Base-by-base conservation (phyloP, 768 basidiomycete genomes). In the Lanmaoa rubissima region DNA sequence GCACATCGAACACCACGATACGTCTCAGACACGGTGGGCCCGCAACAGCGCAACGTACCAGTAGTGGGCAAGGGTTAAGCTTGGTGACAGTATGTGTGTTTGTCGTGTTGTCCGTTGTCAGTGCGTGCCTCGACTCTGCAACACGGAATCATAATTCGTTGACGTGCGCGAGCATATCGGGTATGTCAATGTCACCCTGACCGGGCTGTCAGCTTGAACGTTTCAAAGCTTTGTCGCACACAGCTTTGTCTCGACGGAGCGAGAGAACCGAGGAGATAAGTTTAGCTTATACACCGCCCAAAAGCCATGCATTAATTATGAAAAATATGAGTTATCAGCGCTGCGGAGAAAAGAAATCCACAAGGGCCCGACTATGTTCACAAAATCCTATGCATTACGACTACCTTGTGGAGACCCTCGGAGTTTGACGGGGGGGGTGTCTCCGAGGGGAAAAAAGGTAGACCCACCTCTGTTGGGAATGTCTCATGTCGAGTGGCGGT, bases 191-290 rank as follows among this genome's bases (percentile, higher is more conserved):
- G 55, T 54, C 60, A 58, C 3, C 9, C 21, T 24, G 21, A 24
- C 21, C 21, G 21, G 21, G 21, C 21, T 24, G 21, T 24, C 21
- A 24, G 21, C 21, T 48, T 48, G 43, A 19, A 39, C 17, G 65
- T 65, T 65, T 65, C 64, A 67, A 57, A n/a, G 46, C 11, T 17
- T 53, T 53, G 51, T 57, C 41, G 36, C 16, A 38, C 60, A 65
- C 54, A 63, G 64, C 54, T 21, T 59, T 55, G 45, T 58, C 26
- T 46, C 39, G 36, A 51, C 1, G 31, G n/a, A 32, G 46, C 44
- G 45, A 14, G 47, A 57, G 52, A 41, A 62, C 55, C 56, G 60
- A 66, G 62, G 62, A 55, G 54, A 64, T 60, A 48, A 48, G 51
- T 48, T 14, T 38, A 48, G 53, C 48, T 38, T 2, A 42, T 51